phyloP scores from a whole-genome alignment of 805 yeast genomes.

The Tetrapisispora nanseiensis region DNA sequence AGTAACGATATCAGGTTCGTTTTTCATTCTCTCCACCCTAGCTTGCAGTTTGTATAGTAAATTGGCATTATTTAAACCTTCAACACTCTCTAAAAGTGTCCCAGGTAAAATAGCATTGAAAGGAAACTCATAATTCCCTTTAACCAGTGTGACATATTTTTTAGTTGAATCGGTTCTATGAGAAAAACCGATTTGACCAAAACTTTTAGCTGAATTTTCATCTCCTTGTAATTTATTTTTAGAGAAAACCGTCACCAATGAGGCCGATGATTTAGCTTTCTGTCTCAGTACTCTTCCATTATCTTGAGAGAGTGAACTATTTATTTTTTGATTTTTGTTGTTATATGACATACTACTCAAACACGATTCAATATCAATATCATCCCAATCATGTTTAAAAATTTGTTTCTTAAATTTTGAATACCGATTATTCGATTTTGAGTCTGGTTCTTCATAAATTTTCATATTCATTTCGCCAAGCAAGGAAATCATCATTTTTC shows the following conservation, averaged over 20 bases:
- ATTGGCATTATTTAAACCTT: constrained; percentile 76
- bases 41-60: constrained; percentile 68
- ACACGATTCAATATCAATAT: constrained; percentile 42
- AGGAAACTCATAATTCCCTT: constrained; percentile 87
- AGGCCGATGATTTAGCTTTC: constrained; percentile 10
- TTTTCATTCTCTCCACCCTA: constrained; percentile 71
- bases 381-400: constrained; percentile 77
- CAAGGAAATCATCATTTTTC: constrained; percentile 51
- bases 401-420: constrained; percentile 48
- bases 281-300: neutral
- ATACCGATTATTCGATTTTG: constrained; percentile 26
- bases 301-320: constrained; percentile 2
- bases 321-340: constrained; percentile 11
- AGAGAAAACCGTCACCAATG: constrained; percentile 16
- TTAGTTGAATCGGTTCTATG: constrained; percentile 3
- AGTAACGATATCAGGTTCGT: constrained; percentile 51
- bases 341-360: constrained; percentile 23
- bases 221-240: constrained; percentile 15
- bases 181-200: constrained; percentile 43
- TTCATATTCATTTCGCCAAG: constrained; percentile 38
- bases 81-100: constrained; percentile 73
- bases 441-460: neutral
- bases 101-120: constrained; percentile 83
- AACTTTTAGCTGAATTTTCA: constrained; percentile 20
- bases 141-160: neutral